Evolutionary conservation across 1,284 basidiomycete genomes (phyloP).

Genomic region (Farysia itapuensis): DNA sequence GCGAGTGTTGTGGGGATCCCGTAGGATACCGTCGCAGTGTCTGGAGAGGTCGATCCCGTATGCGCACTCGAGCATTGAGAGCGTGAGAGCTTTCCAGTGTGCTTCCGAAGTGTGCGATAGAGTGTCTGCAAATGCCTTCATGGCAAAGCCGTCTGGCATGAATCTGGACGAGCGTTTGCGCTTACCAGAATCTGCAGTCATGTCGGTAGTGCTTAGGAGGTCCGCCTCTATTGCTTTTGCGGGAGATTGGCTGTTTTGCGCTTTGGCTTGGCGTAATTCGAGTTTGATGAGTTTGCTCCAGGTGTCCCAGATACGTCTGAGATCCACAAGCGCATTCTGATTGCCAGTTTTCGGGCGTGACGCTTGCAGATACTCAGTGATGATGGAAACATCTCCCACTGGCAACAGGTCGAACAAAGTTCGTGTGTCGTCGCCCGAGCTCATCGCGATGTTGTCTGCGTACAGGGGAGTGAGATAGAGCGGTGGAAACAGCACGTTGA

Average conservation of each 20-base stretch:
- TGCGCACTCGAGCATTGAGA: conserved; percentile 4
- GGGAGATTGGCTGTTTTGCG: not conserved
- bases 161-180: conserved; percentile 7
- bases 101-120: not conserved
- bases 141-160: conserved; percentile 11
- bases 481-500: conserved; percentile 14
- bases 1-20: conserved; percentile 1
- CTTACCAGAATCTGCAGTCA: too few species aligned
- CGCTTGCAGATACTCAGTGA: not conserved
- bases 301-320: not conserved
- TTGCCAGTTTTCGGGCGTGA: not conserved
- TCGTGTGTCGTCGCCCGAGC: conserved; percentile 5
- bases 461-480: too few species aligned
- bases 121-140: conserved; percentile 2
- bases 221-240: not conserved
- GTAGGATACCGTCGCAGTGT: conserved; percentile 12
- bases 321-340: not conserved
- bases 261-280: not conserved
- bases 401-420: not conserved
- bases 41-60: conserved; percentile 22
- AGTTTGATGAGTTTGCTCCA: not conserved
- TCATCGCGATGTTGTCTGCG: conserved; percentile 9
- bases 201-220: not conserved
- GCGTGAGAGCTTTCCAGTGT: not conserved
- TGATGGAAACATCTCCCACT: not conserved